phyloP scores from a whole-genome alignment of 2,329 filamentous ascomycete species.

The Xylariaceae sp. region DNA sequence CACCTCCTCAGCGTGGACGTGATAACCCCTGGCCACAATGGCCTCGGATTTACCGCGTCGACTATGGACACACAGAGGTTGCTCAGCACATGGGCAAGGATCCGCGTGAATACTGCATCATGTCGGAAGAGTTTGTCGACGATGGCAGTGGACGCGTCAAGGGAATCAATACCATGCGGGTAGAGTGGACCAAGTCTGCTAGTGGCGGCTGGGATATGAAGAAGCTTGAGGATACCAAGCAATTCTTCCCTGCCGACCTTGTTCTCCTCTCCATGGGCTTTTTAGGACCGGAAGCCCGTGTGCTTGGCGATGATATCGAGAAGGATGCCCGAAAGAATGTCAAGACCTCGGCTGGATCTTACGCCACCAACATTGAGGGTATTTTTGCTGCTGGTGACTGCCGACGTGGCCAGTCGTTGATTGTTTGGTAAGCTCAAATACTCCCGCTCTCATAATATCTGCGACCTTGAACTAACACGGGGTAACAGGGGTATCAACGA shows the following conservation, averaged over 20 bases:
- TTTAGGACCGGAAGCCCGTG: constrained; percentile 84
- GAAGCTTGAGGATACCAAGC: constrained; percentile 86
- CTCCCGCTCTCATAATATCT: background rate
- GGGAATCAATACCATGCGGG: constrained; percentile 92
- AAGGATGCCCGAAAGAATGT: constrained; percentile 92
- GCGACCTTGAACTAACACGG: background rate
- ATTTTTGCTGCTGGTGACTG: constrained; percentile 95
- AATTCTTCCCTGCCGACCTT: constrained; percentile 94
- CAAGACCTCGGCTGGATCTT: constrained; percentile 85
- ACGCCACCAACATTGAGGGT: constrained; percentile 81
- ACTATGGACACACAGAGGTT: constrained; percentile 94
- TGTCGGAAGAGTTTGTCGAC: constrained; percentile 94
- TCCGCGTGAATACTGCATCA: constrained; percentile 95
- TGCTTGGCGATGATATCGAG: constrained; percentile 83
- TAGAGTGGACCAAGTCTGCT: constrained; percentile 91
- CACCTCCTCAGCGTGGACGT: constrained; percentile 79
- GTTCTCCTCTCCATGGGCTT: constrained; percentile 97
- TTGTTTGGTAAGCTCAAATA: constrained; percentile 72
- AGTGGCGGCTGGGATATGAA: constrained; percentile 98
- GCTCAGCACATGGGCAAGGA: constrained; percentile 95
- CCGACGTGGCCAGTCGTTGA: constrained; percentile 88
- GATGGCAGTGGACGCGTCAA: constrained; percentile 84
- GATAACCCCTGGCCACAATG: constrained; percentile 99
- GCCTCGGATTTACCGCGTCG: constrained; percentile 97
- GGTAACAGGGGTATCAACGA: constrained; percentile 83